These are phyloP conservation scores for Nothopassalora personata DNA, from an alignment of 2,329 filamentous ascomycete genomes.

Conservation along the genomic window DNA sequence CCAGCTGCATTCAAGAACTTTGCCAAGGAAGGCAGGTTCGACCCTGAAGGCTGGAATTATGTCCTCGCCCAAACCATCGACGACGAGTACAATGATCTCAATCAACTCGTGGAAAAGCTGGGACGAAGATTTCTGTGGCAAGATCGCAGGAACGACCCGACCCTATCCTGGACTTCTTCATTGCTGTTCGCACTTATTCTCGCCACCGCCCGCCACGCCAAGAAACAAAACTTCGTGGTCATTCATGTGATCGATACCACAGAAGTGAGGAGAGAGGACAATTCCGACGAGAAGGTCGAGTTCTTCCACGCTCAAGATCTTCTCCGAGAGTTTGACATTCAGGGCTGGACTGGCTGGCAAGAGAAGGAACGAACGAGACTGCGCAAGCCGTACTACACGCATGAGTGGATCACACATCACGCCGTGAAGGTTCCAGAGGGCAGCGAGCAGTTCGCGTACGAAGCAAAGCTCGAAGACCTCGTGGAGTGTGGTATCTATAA, in stretches of 20 bases:
- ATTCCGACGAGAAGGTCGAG: neutral
- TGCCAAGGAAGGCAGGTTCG: no score
- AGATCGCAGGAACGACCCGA: neutral
- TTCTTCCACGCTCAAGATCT: conserved; percentile 4
- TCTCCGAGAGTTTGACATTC: neutral
- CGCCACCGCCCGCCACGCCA: neutral
- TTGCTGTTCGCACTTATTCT: conserved; percentile 5
- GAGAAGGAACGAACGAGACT: neutral
- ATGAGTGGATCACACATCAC: conserved; percentile 6
- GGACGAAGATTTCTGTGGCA: neutral
- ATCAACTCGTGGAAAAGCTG: neutral
- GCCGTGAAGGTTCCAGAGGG: neutral
- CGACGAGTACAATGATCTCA: neutral
- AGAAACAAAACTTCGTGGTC: neutral
- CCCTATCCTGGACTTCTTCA: conserved; percentile 5
- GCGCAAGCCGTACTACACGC: conserved; percentile 5
- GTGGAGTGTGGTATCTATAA: neutral
- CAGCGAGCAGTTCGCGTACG: neutral
- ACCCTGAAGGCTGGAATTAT: neutral
- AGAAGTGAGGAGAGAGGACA: neutral
- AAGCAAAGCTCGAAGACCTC: neutral
- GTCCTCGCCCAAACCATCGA: neutral
- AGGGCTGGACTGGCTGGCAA: neutral
- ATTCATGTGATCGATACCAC: conserved; percentile 7
- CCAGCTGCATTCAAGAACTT: neutral